Evolutionary conservation across 192 early-diverging fungal genomes (phyloP), one percentile per base, ranked within the genome.

Genomic region (Cetraspora pellucida): DNA sequence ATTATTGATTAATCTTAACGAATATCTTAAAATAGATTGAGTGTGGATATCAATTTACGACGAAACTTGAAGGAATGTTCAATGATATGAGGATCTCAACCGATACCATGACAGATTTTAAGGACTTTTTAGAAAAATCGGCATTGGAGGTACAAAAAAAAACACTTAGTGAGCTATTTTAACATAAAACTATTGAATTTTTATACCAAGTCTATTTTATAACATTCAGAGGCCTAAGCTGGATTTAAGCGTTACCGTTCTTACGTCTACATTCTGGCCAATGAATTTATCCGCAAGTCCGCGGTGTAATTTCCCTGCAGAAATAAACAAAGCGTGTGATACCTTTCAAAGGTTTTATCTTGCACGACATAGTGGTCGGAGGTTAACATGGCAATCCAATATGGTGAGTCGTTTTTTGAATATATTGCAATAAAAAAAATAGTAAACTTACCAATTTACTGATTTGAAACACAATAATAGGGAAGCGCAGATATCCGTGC

Each of bases 61-160:
- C 88, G 46, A 98, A 98, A 81, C 87, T 99, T 10, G 98, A 99
- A 79, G 96, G 96, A 74, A 99, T 99, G 98, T 98, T 99, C 78
- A 95, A 91, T 55, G 97, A 99, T 77, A 94, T 98, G 87, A 86
- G 89, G 60, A 71, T 95, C 10, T 96, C 96, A 0, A 66, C 80
- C 7, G 96, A 99, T 55, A 87, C 93, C 76, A 88, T 89, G 72
- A 52, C 68, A 30, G 82, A 84, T 6, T 95, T 94, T 81, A 89
- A 86, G 55, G 85, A 86, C 11, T 88, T 79, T 59, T 37, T 83
- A 23, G 83, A 86, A 6, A 81, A 79, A 9, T 70, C 74, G 10
- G 58, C 49, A 16, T 77, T 80, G 10, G 79, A 83, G 43, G 82
- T 83, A 77, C 3, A 60, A 52, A 19, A 3, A 52, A 52, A 13